A percentile compares a stretch with the other conserved stretches of the same genome.
Conservation (phyloP, 2,329 filamentous ascomycete species). For the Berkeleyomyces rouxiae region DNA sequence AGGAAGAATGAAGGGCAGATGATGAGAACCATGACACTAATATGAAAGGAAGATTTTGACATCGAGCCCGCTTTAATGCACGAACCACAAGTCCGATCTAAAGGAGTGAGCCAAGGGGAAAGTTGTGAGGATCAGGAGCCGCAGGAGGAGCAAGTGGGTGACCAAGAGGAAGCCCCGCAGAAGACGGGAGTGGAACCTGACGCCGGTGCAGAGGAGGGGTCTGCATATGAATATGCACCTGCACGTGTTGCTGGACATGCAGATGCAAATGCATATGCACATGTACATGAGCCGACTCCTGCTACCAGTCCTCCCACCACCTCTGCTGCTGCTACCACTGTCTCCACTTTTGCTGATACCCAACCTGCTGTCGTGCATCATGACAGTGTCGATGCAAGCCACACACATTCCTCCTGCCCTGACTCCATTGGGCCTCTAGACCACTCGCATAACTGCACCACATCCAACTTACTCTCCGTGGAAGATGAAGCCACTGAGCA, state of each 20-base stretch:
- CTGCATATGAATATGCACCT: neutral
- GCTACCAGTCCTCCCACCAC: neutral
- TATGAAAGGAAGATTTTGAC: constrained; percentile 7
- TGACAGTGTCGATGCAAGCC: neutral
- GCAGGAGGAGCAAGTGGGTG: neutral
- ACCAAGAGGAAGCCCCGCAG: neutral
- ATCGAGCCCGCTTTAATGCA: neutral
- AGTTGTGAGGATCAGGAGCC: neutral
- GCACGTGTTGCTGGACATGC: neutral
- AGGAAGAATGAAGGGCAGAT: constrained; percentile 1
- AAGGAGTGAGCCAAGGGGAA: neutral
- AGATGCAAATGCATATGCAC: neutral
- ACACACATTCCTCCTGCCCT: neutral
- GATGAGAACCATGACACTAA: constrained; percentile 4
- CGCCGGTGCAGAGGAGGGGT: neutral
- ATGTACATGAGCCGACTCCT: neutral
- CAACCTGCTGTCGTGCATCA: neutral
- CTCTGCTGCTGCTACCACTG: neutral
- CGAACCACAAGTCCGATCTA: neutral
- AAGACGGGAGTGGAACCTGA: neutral
- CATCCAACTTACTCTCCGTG: neutral
- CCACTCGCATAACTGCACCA: neutral
- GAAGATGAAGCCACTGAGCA: neutral
- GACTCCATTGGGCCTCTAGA: neutral
- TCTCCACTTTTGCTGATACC: neutral